These are phyloP conservation scores for Leucaena leucocephala DNA, from an alignment of 306 rosid species.

Conservation along the genomic window DNA sequence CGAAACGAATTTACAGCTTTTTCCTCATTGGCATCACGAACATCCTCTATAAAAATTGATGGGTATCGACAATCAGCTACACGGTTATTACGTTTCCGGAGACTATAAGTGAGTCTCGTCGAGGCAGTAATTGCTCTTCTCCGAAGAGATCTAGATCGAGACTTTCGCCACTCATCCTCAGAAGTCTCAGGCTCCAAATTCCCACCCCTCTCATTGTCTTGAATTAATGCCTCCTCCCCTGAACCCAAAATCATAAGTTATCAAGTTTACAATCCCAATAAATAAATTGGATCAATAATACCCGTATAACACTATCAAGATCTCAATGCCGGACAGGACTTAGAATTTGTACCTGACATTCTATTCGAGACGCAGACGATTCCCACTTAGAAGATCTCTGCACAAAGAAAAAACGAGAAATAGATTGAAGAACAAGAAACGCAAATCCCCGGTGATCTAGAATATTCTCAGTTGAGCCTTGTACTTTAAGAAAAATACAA, in stretches of 20 bases:
- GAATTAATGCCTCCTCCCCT: conserved; percentile 57
- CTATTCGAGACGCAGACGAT: conserved; percentile 34
- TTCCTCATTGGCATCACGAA: conserved; percentile 93
- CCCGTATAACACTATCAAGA: conserved; percentile 24
- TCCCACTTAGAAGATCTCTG: conserved; percentile 51
- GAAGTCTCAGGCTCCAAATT: conserved; percentile 69
- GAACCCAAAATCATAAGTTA: conserved; percentile 26
- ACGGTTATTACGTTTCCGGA: conserved; percentile 70
- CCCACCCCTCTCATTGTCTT: conserved; percentile 63
- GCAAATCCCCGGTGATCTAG: conserved; percentile 23
- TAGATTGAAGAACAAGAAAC: conserved; percentile 10
- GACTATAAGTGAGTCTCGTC: conserved; percentile 55
- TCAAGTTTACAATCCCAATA: conserved; percentile 12
- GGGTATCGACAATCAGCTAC: conserved; percentile 72
- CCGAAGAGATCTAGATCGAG: conserved; percentile 72
- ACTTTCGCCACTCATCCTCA: conserved; percentile 83
- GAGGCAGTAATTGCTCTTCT: conserved; percentile 74
- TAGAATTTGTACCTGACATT: conserved; percentile 66
- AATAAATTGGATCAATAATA: conserved; percentile 1
- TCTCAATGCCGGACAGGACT: conserved; percentile 21
- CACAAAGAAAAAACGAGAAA: conserved; percentile 34
- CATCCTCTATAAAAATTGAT: conserved; percentile 72
- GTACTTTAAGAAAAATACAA: conserved; percentile 28
- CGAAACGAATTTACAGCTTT: conserved; percentile 75
- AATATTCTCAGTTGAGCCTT: conserved; percentile 21